phyloP scores from a whole-genome alignment of 352 stramenopile genomes.

The Pythium grandisporangium region DNA sequence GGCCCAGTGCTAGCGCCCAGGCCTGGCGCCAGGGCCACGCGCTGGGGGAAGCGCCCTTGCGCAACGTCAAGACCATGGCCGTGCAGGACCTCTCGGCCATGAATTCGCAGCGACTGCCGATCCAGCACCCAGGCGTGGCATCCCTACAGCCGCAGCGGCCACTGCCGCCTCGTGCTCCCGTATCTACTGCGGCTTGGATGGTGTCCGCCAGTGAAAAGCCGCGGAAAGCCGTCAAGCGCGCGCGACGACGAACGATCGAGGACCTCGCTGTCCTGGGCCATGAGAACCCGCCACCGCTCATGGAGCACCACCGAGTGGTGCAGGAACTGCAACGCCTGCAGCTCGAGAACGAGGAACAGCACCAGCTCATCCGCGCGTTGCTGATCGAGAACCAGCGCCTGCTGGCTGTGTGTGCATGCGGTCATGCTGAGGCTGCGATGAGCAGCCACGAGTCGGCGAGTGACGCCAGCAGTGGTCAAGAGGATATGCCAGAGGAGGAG shows the following conservation, averaged over 20 bases:
- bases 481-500: too few relatives aligned
- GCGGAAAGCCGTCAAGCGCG: background rate
- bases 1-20: background rate
- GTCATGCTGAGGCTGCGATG: too few relatives aligned
- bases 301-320: background rate
- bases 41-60: background rate
- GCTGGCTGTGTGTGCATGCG: too few relatives aligned
- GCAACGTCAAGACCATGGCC: background rate
- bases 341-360: background rate
- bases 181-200: background rate
- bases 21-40: background rate
- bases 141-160: too few relatives aligned
- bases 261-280: background rate
- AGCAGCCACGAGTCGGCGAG: too few relatives aligned
- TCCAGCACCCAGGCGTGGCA: too few relatives aligned
- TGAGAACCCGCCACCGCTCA: background rate
- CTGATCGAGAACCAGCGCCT: slow-evolving; percentile 1
- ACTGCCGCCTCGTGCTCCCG: background rate
- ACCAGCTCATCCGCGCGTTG: background rate
- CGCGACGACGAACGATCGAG: background rate
- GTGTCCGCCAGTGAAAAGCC: background rate
- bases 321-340: background rate
- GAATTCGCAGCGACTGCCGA: background rate
- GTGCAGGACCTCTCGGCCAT: background rate
- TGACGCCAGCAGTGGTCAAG: too few relatives aligned